Conservation (phyloP, 2,329 filamentous ascomycete genomes). For the Fusarium proliferatum region DNA sequence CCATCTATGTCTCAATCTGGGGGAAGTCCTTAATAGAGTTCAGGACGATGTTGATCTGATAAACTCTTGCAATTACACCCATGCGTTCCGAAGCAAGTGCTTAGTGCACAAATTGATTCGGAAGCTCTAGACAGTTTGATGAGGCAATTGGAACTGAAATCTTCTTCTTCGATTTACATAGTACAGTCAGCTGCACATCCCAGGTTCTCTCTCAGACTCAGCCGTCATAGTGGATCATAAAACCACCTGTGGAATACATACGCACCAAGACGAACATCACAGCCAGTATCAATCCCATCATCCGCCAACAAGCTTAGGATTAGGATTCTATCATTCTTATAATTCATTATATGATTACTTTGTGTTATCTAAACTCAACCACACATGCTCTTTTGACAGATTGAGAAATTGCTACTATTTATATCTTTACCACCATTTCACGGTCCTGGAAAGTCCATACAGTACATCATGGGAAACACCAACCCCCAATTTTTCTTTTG, state of each 20-base stretch:
- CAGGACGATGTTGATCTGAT: neutral
- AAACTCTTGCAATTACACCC: neutral
- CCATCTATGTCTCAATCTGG: neutral
- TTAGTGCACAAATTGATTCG: too few relatives aligned
- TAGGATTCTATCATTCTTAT: neutral
- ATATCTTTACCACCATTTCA: neutral
- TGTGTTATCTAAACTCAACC: neutral
- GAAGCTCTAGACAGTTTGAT: neutral
- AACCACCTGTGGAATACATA: neutral
- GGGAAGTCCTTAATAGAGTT: neutral
- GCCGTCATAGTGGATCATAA: slow-evolving; percentile 17
- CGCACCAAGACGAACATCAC: slow-evolving; percentile 5
- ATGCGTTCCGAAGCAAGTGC: neutral
- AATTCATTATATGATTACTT: neutral
- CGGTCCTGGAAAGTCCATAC: too few relatives aligned
- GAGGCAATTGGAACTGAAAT: neutral
- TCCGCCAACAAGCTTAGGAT: neutral
- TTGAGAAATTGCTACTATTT: neutral
- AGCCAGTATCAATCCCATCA: neutral
- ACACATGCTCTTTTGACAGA: too few relatives aligned
- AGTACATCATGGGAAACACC: neutral
- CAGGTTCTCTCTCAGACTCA: neutral
- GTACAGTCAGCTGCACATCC: neutral
- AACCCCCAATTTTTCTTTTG: neutral
- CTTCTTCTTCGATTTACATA: neutral